These are phyloP conservation scores for Bimuria novae-zelandiae DNA, from an alignment of 2,329 filamentous ascomycete genomes.

Conservation along the genomic window DNA sequence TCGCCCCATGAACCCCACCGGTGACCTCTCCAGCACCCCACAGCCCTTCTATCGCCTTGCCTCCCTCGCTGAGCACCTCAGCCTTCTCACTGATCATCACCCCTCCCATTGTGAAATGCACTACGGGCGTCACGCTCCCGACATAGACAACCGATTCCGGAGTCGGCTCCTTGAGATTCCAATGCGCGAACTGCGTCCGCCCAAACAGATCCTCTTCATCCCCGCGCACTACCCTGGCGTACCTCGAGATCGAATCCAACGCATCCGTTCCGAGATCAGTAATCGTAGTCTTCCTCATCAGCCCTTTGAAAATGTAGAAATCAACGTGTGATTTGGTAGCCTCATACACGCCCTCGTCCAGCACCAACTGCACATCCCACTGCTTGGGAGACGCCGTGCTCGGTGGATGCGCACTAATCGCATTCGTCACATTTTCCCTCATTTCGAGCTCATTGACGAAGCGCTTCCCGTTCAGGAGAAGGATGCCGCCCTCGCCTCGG, in stretches of 20 bases:
- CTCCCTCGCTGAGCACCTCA: constrained; percentile 54
- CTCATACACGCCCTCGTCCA: constrained; percentile 63
- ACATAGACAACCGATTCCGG: constrained; percentile 61
- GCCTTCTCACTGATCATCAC: constrained; percentile 60
- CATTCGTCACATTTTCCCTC: constrained; percentile 60
- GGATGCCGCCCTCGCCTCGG: constrained; percentile 65
- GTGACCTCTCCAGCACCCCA: constrained; percentile 69
- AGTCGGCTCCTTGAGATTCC: constrained; percentile 56
- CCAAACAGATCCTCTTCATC: constrained; percentile 52
- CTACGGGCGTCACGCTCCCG: constrained; percentile 65
- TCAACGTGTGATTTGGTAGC: constrained; percentile 61
- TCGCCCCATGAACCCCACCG: constrained; percentile 67
- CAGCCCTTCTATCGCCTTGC: constrained; percentile 57
- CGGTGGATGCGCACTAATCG: constrained; percentile 51
- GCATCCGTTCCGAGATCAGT: constrained; percentile 50
- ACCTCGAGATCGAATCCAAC: constrained; percentile 54
- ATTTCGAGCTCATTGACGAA: constrained; percentile 69
- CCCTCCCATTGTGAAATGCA: constrained; percentile 71
- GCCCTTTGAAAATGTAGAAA: constrained; percentile 67
- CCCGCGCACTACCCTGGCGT: constrained; percentile 52
- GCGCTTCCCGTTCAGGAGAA: constrained; percentile 57
- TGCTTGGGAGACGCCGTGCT: constrained; percentile 48
- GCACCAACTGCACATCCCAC: constrained; percentile 63
- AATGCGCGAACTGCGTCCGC: constrained; percentile 59
- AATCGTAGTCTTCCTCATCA: constrained; percentile 62